These are phyloP conservation scores for Rhizophagus sp. DNA, from an alignment of 192 early-diverging fungal genomes.

Conservation along the genomic window DNA sequence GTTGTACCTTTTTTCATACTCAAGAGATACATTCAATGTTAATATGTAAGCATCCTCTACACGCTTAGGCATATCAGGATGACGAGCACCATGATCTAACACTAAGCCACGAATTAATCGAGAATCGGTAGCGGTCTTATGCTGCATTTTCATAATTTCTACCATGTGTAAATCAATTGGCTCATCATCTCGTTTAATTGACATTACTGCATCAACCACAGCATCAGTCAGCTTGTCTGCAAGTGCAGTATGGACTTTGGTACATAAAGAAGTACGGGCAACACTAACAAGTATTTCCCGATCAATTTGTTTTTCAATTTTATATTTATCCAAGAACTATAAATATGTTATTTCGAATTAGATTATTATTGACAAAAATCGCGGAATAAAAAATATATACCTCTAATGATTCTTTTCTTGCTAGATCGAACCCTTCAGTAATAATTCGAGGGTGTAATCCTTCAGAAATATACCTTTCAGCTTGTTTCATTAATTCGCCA, in stretches of 20 bases:
- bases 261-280: constrained; percentile 93
- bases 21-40: constrained; percentile 95
- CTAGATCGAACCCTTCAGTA: constrained; percentile 95
- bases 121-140: constrained; percentile 97
- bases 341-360: not conserved
- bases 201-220: constrained; percentile 93
- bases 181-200: constrained; percentile 74
- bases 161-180: constrained; percentile 99
- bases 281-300: constrained; percentile 88
- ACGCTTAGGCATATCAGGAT: constrained; percentile 99
- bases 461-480: constrained; percentile 90
- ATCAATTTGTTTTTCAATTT: constrained; percentile 75
- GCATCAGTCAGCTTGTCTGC: constrained; percentile 96
- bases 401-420: constrained; percentile 90
- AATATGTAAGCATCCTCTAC: constrained; percentile 88
- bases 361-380: not conserved
- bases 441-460: constrained; percentile 95
- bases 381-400: constrained; percentile 40
- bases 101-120: constrained; percentile 92
- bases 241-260: constrained; percentile 87
- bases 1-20: constrained; percentile 94
- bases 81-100: constrained; percentile 97
- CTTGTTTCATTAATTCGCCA: constrained; percentile 97
- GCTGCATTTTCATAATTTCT: constrained; percentile 99
- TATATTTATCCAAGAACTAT: constrained; percentile 90